Base-by-base conservation (phyloP, 768 basidiomycete species). In the Amanita rubescens region DNA sequence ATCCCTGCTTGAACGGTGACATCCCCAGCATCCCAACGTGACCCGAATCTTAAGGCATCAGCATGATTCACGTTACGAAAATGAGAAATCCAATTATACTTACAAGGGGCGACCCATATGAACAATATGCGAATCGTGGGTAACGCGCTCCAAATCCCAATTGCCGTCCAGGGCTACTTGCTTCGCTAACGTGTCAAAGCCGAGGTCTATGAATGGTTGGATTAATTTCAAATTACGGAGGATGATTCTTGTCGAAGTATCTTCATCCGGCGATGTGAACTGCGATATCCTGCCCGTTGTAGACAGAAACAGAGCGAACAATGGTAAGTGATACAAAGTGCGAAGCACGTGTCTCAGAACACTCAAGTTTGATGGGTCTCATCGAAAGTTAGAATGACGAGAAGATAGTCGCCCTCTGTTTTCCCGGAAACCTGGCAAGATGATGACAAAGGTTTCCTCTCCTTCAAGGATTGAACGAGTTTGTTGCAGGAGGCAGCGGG, bases 81-180 rank as follows among this genome's bases (percentile, higher is more conserved):
- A 8, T 41, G 45, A 33, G 22, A 47, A 27, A 47, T 8, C 11
- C 45, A 17, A 47, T 33, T 27, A n/a, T n/a, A n/a, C n/a, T n/a
- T n/a, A n/a, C n/a, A n/a, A n/a, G n/a, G n/a, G n/a, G n/a, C n/a
- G n/a, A 44, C 42, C 42, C 14, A 22, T 19, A 44, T 44, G 6
- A 22, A 19, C 42, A 44, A 44, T 44, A 44, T 44, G 42, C 42
- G 20, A 20, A 44, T 44, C 42, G 6, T 5, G 17, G 22, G 42
- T 44, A 22, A 44, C 20, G 20, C 42, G 20, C 42, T 44, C 42
- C 42, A 44, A 44, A 44, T 44, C 42, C 42, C 42, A 44, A 44
- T 15, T 22, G 42, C 42, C 42, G 22, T 44, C 42, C 42, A 44
- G 42, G 42, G 24, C 42, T 44, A 19, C 42, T 44, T 44, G 8